phyloP scores from a whole-genome alignment of 2,329 filamentous ascomycete genomes.

The Thielaviopsis populi region DNA sequence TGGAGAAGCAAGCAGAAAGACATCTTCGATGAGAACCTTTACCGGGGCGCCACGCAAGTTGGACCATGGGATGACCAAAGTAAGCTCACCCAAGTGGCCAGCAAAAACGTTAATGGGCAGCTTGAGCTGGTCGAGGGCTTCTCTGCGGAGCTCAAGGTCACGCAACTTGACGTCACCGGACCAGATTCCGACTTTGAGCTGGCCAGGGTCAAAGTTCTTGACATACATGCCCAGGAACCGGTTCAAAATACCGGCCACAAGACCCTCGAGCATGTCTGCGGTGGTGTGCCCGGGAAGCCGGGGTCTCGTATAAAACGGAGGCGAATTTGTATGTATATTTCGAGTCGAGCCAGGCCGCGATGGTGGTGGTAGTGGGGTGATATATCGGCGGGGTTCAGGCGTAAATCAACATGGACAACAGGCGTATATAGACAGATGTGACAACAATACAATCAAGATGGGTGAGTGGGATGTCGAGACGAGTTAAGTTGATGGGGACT shows the following conservation, averaged over 20 bases:
- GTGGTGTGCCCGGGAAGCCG: not conserved
- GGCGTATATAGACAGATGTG: not conserved
- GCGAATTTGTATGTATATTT: not conserved
- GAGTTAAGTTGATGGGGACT: too few relatives aligned
- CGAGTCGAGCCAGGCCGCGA: not conserved
- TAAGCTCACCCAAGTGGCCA: slow-evolving; percentile 83
- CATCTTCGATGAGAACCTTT: slow-evolving; percentile 89
- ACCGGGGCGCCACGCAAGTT: slow-evolving; percentile 90
- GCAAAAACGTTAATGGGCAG: slow-evolving; percentile 93
- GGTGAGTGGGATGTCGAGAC: too few relatives aligned
- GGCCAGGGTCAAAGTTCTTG: slow-evolving; percentile 95
- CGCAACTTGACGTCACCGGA: slow-evolving; percentile 92
- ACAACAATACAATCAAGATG: not conserved
- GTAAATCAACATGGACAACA: not conserved
- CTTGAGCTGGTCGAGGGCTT: slow-evolving; percentile 93
- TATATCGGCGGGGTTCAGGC: not conserved
- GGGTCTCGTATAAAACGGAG: not conserved
- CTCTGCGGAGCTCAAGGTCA: slow-evolving; percentile 79
- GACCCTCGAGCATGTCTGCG: slow-evolving; percentile 71
- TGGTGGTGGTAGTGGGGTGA: not conserved
- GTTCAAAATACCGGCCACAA: slow-evolving; percentile 94
- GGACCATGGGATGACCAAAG: slow-evolving; percentile 90
- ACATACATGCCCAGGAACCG: slow-evolving; percentile 99
- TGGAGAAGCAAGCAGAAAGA: slow-evolving; percentile 85
- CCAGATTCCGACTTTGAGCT: slow-evolving; percentile 98